Percentiles rank a stretch among this genome's conserved stretches.
Conservation (phyloP, 805 yeast species). For the Wickerhamiella alocasiicola region DNA sequence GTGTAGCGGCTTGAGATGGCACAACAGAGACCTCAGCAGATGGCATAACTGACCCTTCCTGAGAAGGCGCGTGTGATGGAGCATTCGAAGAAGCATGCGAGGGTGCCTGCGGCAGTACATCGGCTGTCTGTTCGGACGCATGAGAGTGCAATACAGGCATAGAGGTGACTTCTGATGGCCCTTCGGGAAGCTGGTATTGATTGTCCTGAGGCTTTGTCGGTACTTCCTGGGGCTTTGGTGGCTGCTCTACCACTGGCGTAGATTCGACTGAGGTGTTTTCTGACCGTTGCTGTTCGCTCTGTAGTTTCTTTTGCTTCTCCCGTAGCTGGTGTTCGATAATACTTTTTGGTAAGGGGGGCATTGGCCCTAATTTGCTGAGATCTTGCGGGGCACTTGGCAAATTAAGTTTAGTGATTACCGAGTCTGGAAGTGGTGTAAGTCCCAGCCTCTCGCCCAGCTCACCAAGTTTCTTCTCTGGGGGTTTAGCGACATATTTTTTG, state of each 20-base stretch:
- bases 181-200: background rate
- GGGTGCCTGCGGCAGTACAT: background rate
- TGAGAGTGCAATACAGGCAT: background rate
- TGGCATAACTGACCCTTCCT: background rate
- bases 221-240: background rate
- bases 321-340: conserved; percentile 5
- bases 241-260: background rate
- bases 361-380: conserved; percentile 4
- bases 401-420: background rate
- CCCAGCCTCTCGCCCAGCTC: conserved; percentile 2
- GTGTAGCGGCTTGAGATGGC: background rate
- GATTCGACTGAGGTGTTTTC: background rate
- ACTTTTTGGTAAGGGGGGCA: conserved; percentile 10
- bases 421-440: background rate
- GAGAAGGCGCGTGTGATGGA: background rate
- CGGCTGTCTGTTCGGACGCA: no score
- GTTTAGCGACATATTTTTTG: background rate
- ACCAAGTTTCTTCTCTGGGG: background rate
- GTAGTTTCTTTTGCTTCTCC: conserved; percentile 1
- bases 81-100: background rate
- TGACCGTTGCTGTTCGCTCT: background rate
- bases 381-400: conserved; percentile 2
- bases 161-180: background rate
- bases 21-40: background rate
- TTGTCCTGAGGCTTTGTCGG: background rate